These are phyloP conservation scores for Thelonectria rubi DNA, from an alignment of 2,329 filamentous ascomycete species.

Conservation along the genomic window DNA sequence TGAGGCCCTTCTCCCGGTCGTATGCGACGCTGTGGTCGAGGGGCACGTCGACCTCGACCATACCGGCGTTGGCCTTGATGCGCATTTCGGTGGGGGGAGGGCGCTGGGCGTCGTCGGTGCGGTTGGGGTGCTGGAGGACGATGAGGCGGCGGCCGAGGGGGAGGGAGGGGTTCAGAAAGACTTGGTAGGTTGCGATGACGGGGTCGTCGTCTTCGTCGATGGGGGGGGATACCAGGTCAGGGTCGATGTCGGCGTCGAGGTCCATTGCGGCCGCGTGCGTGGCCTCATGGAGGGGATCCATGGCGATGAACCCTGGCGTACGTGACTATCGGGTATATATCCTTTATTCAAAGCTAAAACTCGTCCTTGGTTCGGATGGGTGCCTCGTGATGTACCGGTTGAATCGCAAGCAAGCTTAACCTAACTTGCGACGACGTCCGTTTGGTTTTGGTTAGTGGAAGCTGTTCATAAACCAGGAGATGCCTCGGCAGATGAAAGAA, in stretches of 20 bases:
- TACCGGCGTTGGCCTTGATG: slow-evolving; percentile 81
- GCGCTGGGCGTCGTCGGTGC: slow-evolving; percentile 63
- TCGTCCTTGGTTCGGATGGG: not conserved
- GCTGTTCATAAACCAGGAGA: not conserved
- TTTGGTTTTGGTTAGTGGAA: not conserved
- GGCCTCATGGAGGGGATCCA: slow-evolving; percentile 29
- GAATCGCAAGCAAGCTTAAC: not conserved
- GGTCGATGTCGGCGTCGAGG: slow-evolving; percentile 35
- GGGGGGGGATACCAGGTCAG: slow-evolving; percentile 25
- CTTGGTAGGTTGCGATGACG: slow-evolving; percentile 78
- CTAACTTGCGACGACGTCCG: not conserved
- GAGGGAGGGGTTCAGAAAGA: slow-evolving; percentile 83
- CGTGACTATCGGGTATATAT: not conserved
- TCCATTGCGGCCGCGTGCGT: slow-evolving; percentile 33
- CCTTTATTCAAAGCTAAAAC: no score
- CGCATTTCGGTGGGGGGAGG: slow-evolving; percentile 75
- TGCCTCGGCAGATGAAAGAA: not conserved
- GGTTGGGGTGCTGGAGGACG: slow-evolving; percentile 90
- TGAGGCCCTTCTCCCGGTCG: slow-evolving; percentile 82
- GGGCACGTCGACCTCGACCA: slow-evolving; percentile 93
- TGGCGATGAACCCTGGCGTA: not conserved
- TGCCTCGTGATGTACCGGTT: not conserved
- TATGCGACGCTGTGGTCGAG: slow-evolving; percentile 78
- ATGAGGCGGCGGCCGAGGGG: slow-evolving; percentile 72
- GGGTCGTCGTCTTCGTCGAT: slow-evolving; percentile 66